Base-by-base conservation (phyloP, 768 basidiomycete species). In the Leccinum uliginosum region DNA sequence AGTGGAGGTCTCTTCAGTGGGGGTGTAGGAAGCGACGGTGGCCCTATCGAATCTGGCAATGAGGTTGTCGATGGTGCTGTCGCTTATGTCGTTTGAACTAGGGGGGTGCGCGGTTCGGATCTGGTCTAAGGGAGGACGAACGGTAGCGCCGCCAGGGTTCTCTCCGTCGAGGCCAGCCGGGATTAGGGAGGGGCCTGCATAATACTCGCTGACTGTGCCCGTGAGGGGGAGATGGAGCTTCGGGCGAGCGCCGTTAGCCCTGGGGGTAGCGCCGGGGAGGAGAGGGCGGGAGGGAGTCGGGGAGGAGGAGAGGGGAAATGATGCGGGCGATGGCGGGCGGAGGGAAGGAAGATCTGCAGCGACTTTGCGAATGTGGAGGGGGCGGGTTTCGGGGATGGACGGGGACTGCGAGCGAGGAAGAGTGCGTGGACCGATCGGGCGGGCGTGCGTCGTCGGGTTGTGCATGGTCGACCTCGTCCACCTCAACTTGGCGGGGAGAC, bases 371-470 rank as follows among this genome's bases (percentile, higher is more conserved):
- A 76, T 75, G 52, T 66, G 71, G 40, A 80, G 75, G 56, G 79
- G 78, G 17, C 67, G 67, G 17, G 67, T 70, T 50, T 69, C 77
- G 1, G 71, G 64, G 54, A 74, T 63, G 27, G 73, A 68, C 0
- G 77, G 80, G 6, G 78, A 83, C 40, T 78, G 67, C 0, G 80
- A 64, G 32, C 80, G 76, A 45, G 63, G 73, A 45, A 71, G 61
- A 14, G 63, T 74, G 30, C 83, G 80, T 45, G 83, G 84, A 26
- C 84, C 84, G 54, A 75, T 69, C 40, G 83, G 83, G 53, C 81
- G 76, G 19, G 70, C 3, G 59, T 73, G 70, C 29, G 62, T 47
- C 50, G 53, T n/a, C 49, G 21, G 38, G 53, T 32, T 32, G 30
- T 66, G 65, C 67, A 71, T 71, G 61, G 65, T 68, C 59, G 59